Evolutionary conservation across 1,284 basidiomycete genomes (phyloP).

Genomic region (Cutaneotrichosporon cavernicola): DNA sequence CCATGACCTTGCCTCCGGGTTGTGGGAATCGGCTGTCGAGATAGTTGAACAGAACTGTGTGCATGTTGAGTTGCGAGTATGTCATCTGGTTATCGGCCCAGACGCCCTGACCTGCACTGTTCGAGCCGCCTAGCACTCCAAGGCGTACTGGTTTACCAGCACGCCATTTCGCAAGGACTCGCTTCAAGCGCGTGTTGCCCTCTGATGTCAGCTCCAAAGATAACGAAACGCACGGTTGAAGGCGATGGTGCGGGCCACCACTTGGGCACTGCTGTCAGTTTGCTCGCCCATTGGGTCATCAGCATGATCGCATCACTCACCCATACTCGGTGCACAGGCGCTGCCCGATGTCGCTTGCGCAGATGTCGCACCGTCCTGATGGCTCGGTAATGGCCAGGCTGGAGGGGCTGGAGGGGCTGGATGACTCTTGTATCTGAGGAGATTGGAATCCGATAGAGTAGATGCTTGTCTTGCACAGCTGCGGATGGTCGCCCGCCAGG

Average conservation of each 20-base stretch:
- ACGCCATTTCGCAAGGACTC: slow-evolving; percentile 27
- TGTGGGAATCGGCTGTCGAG: slow-evolving; percentile 40
- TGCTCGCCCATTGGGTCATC: not conserved
- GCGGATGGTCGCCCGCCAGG: not conserved
- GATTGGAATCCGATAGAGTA: not conserved
- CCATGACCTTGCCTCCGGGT: slow-evolving; percentile 3
- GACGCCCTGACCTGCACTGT: slow-evolving; percentile 37
- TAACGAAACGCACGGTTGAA: slow-evolving; percentile 5
- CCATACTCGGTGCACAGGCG: slow-evolving; percentile 7
- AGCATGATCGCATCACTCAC: not conserved
- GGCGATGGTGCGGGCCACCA: slow-evolving; percentile 19
- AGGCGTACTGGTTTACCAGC: slow-evolving; percentile 30
- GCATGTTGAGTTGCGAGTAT: slow-evolving; percentile 33
- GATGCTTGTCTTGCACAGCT: not conserved
- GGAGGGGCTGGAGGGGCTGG: no score
- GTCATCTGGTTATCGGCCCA: slow-evolving; percentile 17
- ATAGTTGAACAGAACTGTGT: slow-evolving; percentile 41
- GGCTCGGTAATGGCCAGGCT: not conserved
- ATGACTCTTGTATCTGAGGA: not conserved
- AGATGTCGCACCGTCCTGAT: slow-evolving; percentile 10
- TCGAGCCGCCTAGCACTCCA: slow-evolving; percentile 33
- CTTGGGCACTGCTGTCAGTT: slow-evolving; percentile 6
- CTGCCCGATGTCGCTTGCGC: slow-evolving; percentile 5
- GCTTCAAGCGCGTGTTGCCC: slow-evolving; percentile 27
- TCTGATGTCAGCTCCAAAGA: not conserved